Conservation (phyloP, 2,329 filamentous ascomycete genomes). For the Geoglossum cookeanum region DNA sequence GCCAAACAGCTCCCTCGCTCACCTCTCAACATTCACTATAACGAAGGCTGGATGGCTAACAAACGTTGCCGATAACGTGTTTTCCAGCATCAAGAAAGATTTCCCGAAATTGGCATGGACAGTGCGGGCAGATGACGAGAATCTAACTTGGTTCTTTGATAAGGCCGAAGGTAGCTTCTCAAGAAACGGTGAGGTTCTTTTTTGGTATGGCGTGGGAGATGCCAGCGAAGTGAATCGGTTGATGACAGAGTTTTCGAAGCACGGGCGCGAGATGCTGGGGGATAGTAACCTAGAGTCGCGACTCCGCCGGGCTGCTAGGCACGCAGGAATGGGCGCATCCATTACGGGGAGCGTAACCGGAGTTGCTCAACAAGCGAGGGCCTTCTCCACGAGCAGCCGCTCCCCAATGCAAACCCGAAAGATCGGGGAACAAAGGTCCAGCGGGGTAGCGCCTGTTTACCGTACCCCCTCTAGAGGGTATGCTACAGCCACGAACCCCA, state of each 20-base stretch:
- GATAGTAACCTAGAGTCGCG: slow-evolving; percentile 79
- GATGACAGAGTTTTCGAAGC: slow-evolving; percentile 66
- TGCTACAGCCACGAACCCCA: slow-evolving; percentile 58
- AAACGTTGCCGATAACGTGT: slow-evolving; percentile 89
- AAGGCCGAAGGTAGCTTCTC: slow-evolving; percentile 87
- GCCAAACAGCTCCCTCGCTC: slow-evolving; percentile 43
- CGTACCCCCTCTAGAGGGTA: slow-evolving; percentile 26
- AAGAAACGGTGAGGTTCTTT: slow-evolving; percentile 71
- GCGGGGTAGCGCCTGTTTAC: not conserved
- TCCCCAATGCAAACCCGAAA: slow-evolving; percentile 1
- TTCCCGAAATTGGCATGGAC: slow-evolving; percentile 85
- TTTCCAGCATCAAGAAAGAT: slow-evolving; percentile 83
- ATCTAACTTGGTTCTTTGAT: slow-evolving; percentile 95
- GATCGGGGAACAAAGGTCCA: not conserved
- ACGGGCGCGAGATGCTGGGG: slow-evolving; percentile 73
- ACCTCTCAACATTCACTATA: slow-evolving; percentile 77
- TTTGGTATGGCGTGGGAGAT: slow-evolving; percentile 84
- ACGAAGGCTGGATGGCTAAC: slow-evolving; percentile 89
- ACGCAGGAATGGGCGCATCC: slow-evolving; percentile 23
- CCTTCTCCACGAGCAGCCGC: slow-evolving; percentile 13
- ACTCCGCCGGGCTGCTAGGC: slow-evolving; percentile 56
- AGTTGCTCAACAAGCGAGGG: slow-evolving; percentile 5
- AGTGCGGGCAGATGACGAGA: slow-evolving; percentile 91
- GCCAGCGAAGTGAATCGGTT: slow-evolving; percentile 64
- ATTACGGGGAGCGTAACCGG: slow-evolving; percentile 49